Conservation (phyloP, 768 basidiomycete species). For the Pisolithus orientalis region DNA sequence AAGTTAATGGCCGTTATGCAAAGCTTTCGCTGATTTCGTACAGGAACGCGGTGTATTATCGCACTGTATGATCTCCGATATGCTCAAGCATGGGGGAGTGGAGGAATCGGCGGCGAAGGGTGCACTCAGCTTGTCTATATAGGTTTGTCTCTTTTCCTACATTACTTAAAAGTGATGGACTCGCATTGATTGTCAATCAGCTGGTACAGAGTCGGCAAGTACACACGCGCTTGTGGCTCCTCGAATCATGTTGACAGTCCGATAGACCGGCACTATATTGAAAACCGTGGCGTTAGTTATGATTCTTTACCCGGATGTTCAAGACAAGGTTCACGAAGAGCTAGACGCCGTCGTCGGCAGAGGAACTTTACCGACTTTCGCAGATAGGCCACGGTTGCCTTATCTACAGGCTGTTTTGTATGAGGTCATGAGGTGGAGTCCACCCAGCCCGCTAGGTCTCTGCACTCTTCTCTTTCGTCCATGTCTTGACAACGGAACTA, state of each 20-base stretch:
- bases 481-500: neutral
- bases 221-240: neutral
- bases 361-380: neutral
- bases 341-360: slow-evolving; percentile 1
- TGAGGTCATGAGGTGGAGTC: slow-evolving; percentile 5
- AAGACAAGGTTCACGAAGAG: slow-evolving; percentile 4
- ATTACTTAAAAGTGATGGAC: too few relatives aligned
- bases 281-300: slow-evolving; percentile 1
- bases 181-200: neutral
- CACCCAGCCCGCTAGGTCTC: slow-evolving; percentile 1
- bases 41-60: neutral
- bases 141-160: neutral
- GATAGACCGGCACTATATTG: slow-evolving; percentile 1
- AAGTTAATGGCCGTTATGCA: neutral
- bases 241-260: neutral
- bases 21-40: too few relatives aligned
- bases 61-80: neutral
- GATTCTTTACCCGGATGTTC: slow-evolving; percentile 6
- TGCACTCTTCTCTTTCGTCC: too few relatives aligned
- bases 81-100: neutral
- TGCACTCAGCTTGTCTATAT: neutral
- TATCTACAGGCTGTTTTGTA: slow-evolving; percentile 7
- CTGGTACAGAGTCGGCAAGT: neutral
- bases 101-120: neutral
- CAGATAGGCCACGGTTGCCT: neutral